Percentiles rank a stretch among this genome's conserved stretches.
These are phyloP conservation scores for Ogataea siamensis DNA, from an alignment of 805 yeast genomes.

Conservation along the genomic window DNA sequence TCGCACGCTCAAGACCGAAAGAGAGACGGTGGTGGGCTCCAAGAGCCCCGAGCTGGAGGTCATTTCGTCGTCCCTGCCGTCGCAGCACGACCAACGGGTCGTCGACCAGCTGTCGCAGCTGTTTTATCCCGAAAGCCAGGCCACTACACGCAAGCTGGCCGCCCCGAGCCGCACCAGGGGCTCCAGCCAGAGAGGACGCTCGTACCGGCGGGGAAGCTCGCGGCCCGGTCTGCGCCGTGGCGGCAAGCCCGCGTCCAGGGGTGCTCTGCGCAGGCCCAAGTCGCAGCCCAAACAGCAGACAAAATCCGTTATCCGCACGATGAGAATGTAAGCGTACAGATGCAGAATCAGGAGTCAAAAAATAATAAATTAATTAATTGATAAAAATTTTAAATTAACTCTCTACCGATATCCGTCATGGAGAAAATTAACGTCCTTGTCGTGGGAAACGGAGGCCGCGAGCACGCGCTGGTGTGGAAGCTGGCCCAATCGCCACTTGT, in stretches of 20 bases:
- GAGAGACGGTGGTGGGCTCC: constrained; percentile 12
- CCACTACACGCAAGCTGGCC: neutral
- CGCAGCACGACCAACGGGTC: constrained; percentile 16
- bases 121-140: constrained; percentile 10
- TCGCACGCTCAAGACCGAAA: constrained; percentile 23
- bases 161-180: constrained; percentile 9
- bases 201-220: constrained; percentile 8
- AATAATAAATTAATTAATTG: constrained; percentile 1
- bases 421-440: constrained; percentile 60
- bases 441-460: constrained; percentile 98
- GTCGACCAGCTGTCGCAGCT: constrained; percentile 20
- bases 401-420: constrained; percentile 8
- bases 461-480: constrained; percentile 94
- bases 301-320: constrained; percentile 16
- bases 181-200: constrained; percentile 16
- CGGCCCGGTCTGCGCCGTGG: constrained; percentile 6
- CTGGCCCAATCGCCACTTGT: constrained; percentile 76
- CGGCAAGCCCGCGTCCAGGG: neutral
- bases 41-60: constrained; percentile 14
- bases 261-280: constrained; percentile 2
- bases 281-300: constrained; percentile 2
- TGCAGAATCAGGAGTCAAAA: constrained; percentile 7
- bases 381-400: constrained; percentile 5
- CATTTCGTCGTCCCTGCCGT: constrained; percentile 21
- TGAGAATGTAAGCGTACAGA: constrained; percentile 14